Base-by-base conservation (phyloP, 352 stramenopile species). In the Thalassiosira allenii region DNA sequence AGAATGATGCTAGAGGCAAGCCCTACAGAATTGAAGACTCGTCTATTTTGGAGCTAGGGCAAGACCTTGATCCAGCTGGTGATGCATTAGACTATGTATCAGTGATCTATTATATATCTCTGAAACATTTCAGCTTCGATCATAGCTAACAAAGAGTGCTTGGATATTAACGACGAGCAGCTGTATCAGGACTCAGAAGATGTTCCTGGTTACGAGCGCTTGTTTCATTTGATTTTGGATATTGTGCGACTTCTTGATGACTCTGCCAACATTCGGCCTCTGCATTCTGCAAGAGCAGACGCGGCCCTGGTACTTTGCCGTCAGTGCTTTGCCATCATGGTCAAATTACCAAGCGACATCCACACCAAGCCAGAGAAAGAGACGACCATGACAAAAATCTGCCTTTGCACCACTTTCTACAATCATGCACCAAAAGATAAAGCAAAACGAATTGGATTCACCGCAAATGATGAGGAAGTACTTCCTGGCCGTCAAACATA, bases 21-120 rank as follows among this genome's bases (percentile, higher is more conserved):
- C n/a, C n/a, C n/a, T n/a, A n/a, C n/a, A n/a, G n/a, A n/a, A 47
- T 47, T 47, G 40, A 47, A 47, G 40, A 47, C 40, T 47, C 40
- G 9, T 47, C 40, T 47, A 17, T 47, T 47, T 47, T 47, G 40
- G 17, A 17, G 9, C 40, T 17, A 9, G 9, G 17, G 9, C 40
- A 47, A 47, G 9, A 17, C 17, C 40, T 47, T 17, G 40, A 47
- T 47, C 40, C 40, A 9, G 40, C 40, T 17, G 40, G 40, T 47
- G 40, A 47, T 47, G 9, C 40, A 47, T 17, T 47, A 17, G 40
- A 47, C 40, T 47, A 47, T 47, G 9, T 17, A 47, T 47, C 9
- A 17, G 40, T 47, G 9, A 47, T 17, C 9, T 47, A 47, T 17
- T 17, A 17, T 47, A 17, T 17, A 47, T 17, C 9, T 47, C 40